Base-by-base conservation (phyloP, 257 asterid species). In the Ballota nigra region DNA sequence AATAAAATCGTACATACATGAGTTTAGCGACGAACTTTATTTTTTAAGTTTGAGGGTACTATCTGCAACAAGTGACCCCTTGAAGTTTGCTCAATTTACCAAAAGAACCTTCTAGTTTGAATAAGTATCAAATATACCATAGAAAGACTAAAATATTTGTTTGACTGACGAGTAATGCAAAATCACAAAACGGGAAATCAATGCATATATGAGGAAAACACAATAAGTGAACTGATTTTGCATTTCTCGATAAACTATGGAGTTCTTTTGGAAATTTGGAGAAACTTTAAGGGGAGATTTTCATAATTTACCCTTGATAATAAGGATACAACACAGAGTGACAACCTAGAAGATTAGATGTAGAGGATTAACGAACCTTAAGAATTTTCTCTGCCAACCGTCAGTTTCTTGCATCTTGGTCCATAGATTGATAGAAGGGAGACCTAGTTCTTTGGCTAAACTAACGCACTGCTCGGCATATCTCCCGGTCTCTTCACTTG, bases 371-470 rank as follows among this genome's bases (percentile, higher is more conserved):
- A 64, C 80, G 38, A 70, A 79, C 83, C 83, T 74, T 57, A 79
- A 74, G 77, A 79, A 79, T 59, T 23, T 91, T 78, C 73, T 83
- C 84, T 88, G 87, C 99, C 99, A 92, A 51, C 87, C 87, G 10
- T 74, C 82, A 5, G 86, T 81, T 83, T 95, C 89, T 82, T 95
- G 97, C 97, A 95, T 92, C 78, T 86, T 89, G 73, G 97, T 84
- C 99, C 99, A 95, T 13, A 95, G 80, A 81, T 89, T 77, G 76
- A 95, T 23, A 2, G 87, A 92, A 69, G 96, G 95, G 55, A 89
- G 83, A 76, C 84, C 88, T 16, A 92, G 86, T 68, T 95, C 97
- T 74, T 69, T 61, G 73, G 96, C 96, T 77, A 95, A 72, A 63
- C 76, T 80, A 64, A 86, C 80, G 57, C 99, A 95, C 66, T 83